These are phyloP conservation scores for Ganoderma lucidum DNA, from an alignment of 1,284 basidiomycete genomes.

Conservation along the genomic window DNA sequence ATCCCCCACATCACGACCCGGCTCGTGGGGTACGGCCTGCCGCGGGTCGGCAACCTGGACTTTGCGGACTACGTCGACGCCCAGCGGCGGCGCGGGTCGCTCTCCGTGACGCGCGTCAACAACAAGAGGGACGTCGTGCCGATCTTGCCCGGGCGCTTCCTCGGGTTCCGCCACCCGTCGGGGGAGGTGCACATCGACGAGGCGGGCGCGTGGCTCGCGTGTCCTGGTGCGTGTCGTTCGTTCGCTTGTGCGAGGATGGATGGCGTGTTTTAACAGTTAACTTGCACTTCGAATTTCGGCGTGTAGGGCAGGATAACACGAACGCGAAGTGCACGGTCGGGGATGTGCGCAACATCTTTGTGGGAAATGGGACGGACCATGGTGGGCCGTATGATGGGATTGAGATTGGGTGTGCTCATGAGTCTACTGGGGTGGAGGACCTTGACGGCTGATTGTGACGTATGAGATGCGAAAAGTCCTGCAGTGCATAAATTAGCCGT, in stretches of 20 bases:
- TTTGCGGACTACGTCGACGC: constrained; percentile 66
- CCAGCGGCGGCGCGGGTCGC: constrained; percentile 24
- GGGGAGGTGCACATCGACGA: constrained; percentile 69
- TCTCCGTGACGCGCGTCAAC: constrained; percentile 41
- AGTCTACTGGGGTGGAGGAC: no score
- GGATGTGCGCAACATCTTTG: constrained; percentile 57
- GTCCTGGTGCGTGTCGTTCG: constrained; percentile 48
- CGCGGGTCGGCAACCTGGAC: constrained; percentile 68
- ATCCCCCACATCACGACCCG: constrained; percentile 48
- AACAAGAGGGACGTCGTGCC: constrained; percentile 42
- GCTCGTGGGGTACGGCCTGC: constrained; percentile 58
- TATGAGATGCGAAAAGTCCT: no score
- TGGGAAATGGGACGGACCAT: constrained; percentile 54
- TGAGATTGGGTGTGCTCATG: not conserved
- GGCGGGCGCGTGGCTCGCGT: constrained; percentile 55
- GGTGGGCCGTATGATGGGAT: constrained; percentile 62
- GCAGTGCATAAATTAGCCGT: no score
- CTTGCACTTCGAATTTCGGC: not conserved
- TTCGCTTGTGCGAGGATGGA: not conserved
- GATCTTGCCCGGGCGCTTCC: constrained; percentile 44
- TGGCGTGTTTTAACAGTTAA: no score
- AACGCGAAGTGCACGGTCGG: constrained; percentile 60
- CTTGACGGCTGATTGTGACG: no score
- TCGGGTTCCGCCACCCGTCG: constrained; percentile 63
- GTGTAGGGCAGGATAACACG: constrained; percentile 60